A percentile compares a stretch with the other conserved stretches of the same genome.
These are phyloP conservation scores for Orbilia brochopaga DNA, from an alignment of 2,329 filamentous ascomycete species.

Conservation along the genomic window DNA sequence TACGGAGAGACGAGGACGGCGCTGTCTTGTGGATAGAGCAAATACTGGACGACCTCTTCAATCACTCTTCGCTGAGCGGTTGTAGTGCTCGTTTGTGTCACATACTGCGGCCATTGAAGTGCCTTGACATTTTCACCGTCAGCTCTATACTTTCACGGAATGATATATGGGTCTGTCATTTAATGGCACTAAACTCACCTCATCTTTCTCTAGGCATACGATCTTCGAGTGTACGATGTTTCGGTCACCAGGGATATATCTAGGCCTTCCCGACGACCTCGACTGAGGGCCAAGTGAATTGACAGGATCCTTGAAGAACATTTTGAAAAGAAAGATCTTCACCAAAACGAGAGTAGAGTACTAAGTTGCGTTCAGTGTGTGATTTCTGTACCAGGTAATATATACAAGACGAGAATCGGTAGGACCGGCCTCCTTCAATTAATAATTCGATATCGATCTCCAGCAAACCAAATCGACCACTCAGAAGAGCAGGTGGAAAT, in stretches of 20 bases:
- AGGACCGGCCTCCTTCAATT: neutral
- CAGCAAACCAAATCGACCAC: neutral
- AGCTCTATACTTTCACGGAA: neutral
- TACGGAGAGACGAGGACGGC: conserved; percentile 28
- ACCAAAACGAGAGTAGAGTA: neutral
- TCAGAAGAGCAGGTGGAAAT: neutral
- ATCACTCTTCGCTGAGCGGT: conserved; percentile 36
- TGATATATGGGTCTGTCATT: neutral
- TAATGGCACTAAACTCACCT: conserved; percentile 6
- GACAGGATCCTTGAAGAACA: conserved; percentile 27
- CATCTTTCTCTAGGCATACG: conserved; percentile 43
- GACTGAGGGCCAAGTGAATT: conserved; percentile 18
- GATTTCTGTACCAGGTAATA: neutral
- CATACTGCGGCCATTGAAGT: conserved; percentile 44
- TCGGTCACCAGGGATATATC: conserved; percentile 10
- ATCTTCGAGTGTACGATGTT: conserved; percentile 42
- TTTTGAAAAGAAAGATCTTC: conserved; percentile 5
- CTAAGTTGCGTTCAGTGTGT: neutral
- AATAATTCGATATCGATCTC: neutral
- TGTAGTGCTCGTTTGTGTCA: conserved; percentile 23
- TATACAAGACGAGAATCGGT: neutral
- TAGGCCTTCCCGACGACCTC: conserved; percentile 22
- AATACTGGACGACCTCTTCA: conserved; percentile 44
- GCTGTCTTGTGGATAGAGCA: conserved; percentile 33
- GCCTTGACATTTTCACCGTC: conserved; percentile 10